These are phyloP conservation scores for Paramecium bursaria DNA, from an alignment of 73 alveolate genomes.

Conservation along the genomic window DNA sequence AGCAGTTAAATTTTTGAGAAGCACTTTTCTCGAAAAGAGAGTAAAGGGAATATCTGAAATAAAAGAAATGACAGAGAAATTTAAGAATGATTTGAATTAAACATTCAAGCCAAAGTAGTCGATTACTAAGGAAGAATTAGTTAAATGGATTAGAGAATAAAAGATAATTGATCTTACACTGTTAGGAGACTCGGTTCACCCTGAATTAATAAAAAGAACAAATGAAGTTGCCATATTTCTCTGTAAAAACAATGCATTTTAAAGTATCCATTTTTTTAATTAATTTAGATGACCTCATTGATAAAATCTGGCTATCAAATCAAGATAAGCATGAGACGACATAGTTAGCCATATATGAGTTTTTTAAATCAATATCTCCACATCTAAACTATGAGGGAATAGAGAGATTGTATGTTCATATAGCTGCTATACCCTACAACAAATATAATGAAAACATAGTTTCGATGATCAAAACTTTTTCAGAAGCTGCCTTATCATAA, in stretches of 20 bases:
- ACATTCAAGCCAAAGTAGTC: background rate
- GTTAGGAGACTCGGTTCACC: constrained; percentile 59
- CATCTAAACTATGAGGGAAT: constrained; percentile 21
- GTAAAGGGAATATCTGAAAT: constrained; percentile 81
- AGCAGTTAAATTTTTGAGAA: constrained; percentile 71
- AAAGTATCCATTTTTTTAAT: no score
- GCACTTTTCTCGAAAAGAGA: constrained; percentile 79
- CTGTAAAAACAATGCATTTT: constrained; percentile 48
- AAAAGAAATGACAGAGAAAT: constrained; percentile 72
- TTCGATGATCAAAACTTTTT: constrained; percentile 33
- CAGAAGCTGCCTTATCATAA: constrained; percentile 55
- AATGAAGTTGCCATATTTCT: constrained; percentile 52
- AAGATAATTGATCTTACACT: constrained; percentile 41
- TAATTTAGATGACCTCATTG: constrained; percentile 18
- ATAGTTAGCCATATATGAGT: constrained; percentile 38
- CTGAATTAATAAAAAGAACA: constrained; percentile 68
- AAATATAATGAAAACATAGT: constrained; percentile 57
- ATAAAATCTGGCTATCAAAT: constrained; percentile 31
- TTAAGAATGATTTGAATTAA: background rate
- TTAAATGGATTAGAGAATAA: constrained; percentile 53
- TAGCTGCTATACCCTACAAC: constrained; percentile 11
- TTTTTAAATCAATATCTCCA: constrained; percentile 51
- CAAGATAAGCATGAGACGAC: constrained; percentile 68
- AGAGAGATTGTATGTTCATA: constrained; percentile 34
- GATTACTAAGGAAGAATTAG: constrained; percentile 4